Base-by-base conservation (phyloP, 495 filamentous ascomycete species). In the Tuber melanosporum region DNA sequence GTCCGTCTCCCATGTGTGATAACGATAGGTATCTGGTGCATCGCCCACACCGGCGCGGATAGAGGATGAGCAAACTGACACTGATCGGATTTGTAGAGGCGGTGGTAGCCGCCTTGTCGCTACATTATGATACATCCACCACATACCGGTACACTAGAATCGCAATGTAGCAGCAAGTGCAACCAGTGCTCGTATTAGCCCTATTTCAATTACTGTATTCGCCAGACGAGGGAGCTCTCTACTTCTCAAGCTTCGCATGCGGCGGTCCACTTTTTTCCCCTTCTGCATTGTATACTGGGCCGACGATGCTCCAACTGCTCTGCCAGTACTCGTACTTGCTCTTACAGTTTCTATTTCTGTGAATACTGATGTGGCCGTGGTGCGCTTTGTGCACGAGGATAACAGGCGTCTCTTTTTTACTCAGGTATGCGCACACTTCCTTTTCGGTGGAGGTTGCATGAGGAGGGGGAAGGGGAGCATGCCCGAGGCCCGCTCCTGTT, bases 341-440 rank as follows among this genome's bases (percentile, higher is more conserved):
- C 57, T 17, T 26, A 32, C 12, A 17, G 14, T 32, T 66, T 32
- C 26, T 66, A 66, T 66, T 66, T 66, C 57, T 66, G 26, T 32
- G 57, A 66, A 66, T 57, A 20, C 9, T 26, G 22, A 57, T 57
- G 47, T 9, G 1, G 1, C 47, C 2, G 47, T 49, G 0, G 47
- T 1, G 12, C 12, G 57, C n/a, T 32, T 32, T 17, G 22, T 32
- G 57, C 57, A 15, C 57, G 14, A 32, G 26, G 32, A 66, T 32
- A 26, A 66, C 14, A 66, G 32, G n/a, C 52, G 17, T 32, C 57
- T 66, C 26, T 66, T 32, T 32, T 66, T 66, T n/a, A 10, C 57
- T 66, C 57, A 66, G 57, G 57, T 66, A 66, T 32, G 57, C n/a
- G 57, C 49, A 26, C 57, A 66, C n/a, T 66, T 5, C 52, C 52